These are phyloP conservation scores for Clarireedia homoeocarpa DNA, from an alignment of 2,329 filamentous ascomycete genomes.

Conservation along the genomic window DNA sequence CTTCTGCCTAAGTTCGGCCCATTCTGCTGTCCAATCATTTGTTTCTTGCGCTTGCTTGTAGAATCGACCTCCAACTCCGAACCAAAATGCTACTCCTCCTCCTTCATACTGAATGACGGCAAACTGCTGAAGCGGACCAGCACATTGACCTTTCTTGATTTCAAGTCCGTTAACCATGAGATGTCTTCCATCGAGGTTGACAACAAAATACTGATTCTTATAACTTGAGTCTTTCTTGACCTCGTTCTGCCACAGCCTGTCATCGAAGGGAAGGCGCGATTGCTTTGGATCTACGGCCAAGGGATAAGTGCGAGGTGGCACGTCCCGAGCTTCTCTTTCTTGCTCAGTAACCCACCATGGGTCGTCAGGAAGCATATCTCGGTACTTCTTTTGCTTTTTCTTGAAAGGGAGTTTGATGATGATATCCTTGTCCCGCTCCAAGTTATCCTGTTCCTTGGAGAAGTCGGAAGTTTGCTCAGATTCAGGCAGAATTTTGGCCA, in stretches of 20 bases:
- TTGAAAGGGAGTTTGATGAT: constrained; percentile 1
- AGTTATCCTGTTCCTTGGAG: neutral
- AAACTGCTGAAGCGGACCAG: constrained; percentile 26
- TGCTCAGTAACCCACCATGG: constrained; percentile 22
- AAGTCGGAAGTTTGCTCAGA: neutral
- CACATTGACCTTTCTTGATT: constrained; percentile 21
- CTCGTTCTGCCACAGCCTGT: constrained; percentile 19
- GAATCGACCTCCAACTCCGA: constrained; percentile 18
- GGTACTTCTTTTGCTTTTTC: neutral
- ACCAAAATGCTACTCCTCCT: constrained; percentile 25
- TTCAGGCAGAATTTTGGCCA: neutral
- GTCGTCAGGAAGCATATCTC: constrained; percentile 14
- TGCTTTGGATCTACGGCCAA: constrained; percentile 1
- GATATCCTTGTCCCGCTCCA: neutral
- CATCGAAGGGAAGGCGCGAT: constrained; percentile 13
- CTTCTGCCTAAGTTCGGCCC: constrained; percentile 15
- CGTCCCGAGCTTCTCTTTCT: constrained; percentile 15
- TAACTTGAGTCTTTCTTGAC: constrained; percentile 13
- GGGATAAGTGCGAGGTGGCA: constrained; percentile 18
- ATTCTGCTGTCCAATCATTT: constrained; percentile 6
- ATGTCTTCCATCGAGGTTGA: constrained; percentile 22
- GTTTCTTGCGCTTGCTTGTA: constrained; percentile 7
- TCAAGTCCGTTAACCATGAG: constrained; percentile 24
- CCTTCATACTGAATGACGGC: constrained; percentile 25
- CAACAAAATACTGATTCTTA: constrained; percentile 21